phyloP scores from a whole-genome alignment of 1,284 basidiomycete genomes.

The Ustilago hordei region DNA sequence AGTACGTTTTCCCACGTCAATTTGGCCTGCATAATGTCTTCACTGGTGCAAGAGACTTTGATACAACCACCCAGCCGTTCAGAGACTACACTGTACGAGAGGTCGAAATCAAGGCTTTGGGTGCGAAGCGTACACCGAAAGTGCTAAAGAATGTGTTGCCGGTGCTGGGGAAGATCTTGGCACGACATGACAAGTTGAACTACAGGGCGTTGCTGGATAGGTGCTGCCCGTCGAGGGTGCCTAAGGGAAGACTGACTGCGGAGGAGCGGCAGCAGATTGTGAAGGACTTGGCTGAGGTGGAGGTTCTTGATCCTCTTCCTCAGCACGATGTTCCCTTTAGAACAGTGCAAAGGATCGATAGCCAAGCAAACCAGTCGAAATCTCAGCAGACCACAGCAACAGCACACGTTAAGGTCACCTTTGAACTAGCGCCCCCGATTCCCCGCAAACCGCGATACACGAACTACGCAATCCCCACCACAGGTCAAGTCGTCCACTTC shows the following conservation, averaged over 20 bases:
- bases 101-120: slow-evolving; percentile 75
- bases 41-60: slow-evolving; percentile 51
- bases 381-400: background rate
- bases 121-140: slow-evolving; percentile 77
- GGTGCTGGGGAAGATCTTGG: slow-evolving; percentile 76
- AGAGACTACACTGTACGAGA: slow-evolving; percentile 78
- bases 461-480: slow-evolving; percentile 78
- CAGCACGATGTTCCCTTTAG: slow-evolving; percentile 7
- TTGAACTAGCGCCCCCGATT: slow-evolving; percentile 15
- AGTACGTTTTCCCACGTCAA: slow-evolving; percentile 85
- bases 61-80: slow-evolving; percentile 66
- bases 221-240: slow-evolving; percentile 81
- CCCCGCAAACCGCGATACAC: slow-evolving; percentile 79
- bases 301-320: slow-evolving; percentile 11
- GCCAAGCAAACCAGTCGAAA: background rate
- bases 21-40: slow-evolving; percentile 78
- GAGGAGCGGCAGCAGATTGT: slow-evolving; percentile 78
- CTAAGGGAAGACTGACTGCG: slow-evolving; percentile 39
- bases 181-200: slow-evolving; percentile 78
- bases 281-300: slow-evolving; percentile 71
- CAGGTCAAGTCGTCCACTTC: slow-evolving; percentile 73
- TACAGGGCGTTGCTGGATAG: slow-evolving; percentile 78
- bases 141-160: slow-evolving; percentile 75
- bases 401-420: background rate
- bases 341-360: slow-evolving; percentile 3